Evolutionary conservation across 2,329 filamentous ascomycete genomes (phyloP), one percentile per base, ranked within the genome.

Genomic region (Bipolaris sorokiniana): DNA sequence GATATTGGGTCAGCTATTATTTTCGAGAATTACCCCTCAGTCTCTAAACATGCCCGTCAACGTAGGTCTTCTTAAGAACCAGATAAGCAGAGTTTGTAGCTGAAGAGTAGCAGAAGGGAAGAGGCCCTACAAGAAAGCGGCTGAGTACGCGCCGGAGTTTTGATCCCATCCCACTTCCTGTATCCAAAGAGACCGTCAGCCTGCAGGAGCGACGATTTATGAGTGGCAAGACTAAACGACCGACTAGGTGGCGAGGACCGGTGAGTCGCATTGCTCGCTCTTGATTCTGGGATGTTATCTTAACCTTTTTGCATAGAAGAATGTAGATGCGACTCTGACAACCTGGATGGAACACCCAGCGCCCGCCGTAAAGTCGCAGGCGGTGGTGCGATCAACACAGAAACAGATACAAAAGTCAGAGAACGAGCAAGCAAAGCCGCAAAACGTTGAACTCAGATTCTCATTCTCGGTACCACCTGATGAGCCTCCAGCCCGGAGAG

Each of bases 371-470:
- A 50, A 53, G 13, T 46, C 54, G 3, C 40, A 58, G 7, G 6
- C 33, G 6, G 13, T 20, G 0, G 18, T n/a, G 4, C 49, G 16
- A 22, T 36, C 38, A 36, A 28, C 37, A 23, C 41, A 9, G 22
- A 18, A 50, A 11, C 23, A 37, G 15, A 26, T 26, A 16, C 15
- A 3, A 26, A 50, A 13, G 5, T 7, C 18, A 34, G 28, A 20
- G 11, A 47, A 16, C n/a, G 46, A 34, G 6, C 20, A 23, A 16
- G 26, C 55, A 47, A 41, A 31, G n/a, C 10, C 55, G 15, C 51
- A 51, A 10, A 51, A 60, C 37, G 57, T 66, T 31, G 48, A 51
- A 15, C 40, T 68, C 9, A 61, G 65, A 0, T 65, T 68, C 33
- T 68, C 65, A 0, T 68, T 68, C 37, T 57, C 58, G 6, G 18